Evolutionary conservation across 768 basidiomycete genomes (phyloP).

Genomic region (Suillus subalutaceus): DNA sequence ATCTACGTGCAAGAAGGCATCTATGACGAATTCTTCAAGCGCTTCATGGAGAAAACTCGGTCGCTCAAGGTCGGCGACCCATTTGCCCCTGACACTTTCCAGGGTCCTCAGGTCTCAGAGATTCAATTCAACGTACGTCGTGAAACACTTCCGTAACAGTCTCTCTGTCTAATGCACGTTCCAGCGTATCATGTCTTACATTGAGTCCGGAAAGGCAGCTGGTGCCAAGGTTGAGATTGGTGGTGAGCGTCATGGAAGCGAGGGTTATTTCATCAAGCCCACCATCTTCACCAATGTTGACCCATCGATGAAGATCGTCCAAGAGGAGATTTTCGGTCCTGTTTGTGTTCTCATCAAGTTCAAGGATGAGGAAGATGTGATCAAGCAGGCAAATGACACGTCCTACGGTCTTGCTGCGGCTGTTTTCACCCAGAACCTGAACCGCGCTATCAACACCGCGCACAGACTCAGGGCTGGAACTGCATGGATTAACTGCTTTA

Average conservation of each 20-base stretch:
- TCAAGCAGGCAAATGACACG: slow-evolving; percentile 83
- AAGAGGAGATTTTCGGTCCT: slow-evolving; percentile 81
- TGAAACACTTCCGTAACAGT: neutral
- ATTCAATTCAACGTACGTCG: slow-evolving; percentile 66
- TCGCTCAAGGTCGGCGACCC: slow-evolving; percentile 71
- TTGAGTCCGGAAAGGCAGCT: slow-evolving; percentile 69
- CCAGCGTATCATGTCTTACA: slow-evolving; percentile 78
- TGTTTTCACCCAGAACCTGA: slow-evolving; percentile 82
- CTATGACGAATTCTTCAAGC: slow-evolving; percentile 75
- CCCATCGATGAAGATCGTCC: slow-evolving; percentile 74
- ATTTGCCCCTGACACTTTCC: slow-evolving; percentile 58
- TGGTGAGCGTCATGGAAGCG: slow-evolving; percentile 58
- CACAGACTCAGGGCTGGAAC: slow-evolving; percentile 83
- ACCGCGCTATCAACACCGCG: slow-evolving; percentile 70
- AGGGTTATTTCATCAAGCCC: slow-evolving; percentile 73
- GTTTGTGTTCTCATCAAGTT: slow-evolving; percentile 80
- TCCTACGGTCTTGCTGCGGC: slow-evolving; percentile 86
- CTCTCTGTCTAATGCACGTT: neutral
- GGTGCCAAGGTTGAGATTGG: slow-evolving; percentile 74
- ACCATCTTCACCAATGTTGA: slow-evolving; percentile 73
- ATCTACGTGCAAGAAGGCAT: slow-evolving; percentile 80
- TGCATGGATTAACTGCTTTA: slow-evolving; percentile 57
- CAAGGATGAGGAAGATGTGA: slow-evolving; percentile 65
- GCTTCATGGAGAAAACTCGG: slow-evolving; percentile 57
- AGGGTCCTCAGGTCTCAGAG: slow-evolving; percentile 82